These are phyloP conservation scores for Shiraia sp. DNA, from an alignment of 2,329 filamentous ascomycete genomes.

Conservation along the genomic window DNA sequence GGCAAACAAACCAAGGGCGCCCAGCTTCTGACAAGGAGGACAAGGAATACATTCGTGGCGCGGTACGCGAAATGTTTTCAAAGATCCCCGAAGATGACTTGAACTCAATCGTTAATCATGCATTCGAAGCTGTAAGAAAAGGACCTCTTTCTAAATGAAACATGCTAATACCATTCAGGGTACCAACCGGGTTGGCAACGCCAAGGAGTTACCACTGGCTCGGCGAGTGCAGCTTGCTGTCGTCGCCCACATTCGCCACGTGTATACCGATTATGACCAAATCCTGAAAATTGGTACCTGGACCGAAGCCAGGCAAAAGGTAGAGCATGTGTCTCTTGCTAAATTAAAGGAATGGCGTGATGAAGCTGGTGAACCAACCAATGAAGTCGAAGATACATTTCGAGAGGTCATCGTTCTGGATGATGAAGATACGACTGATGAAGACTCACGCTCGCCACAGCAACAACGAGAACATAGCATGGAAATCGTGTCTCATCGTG, in stretches of 20 bases:
- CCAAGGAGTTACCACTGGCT: conserved; percentile 56
- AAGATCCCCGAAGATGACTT: conserved; percentile 64
- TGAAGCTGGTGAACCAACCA: conserved; percentile 55
- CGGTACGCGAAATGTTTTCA: conserved; percentile 65
- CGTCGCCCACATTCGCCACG: conserved; percentile 64
- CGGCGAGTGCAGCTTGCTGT: conserved; percentile 65
- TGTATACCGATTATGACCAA: conserved; percentile 65
- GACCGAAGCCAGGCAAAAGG: conserved; percentile 57
- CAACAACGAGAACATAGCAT: conserved; percentile 36
- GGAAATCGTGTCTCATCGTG: conserved; percentile 39
- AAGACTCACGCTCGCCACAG: conserved; percentile 35
- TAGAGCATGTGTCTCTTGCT: conserved; percentile 59
- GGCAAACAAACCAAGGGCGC: conserved; percentile 27
- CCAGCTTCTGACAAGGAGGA: conserved; percentile 47
- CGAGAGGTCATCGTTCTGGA: conserved; percentile 67
- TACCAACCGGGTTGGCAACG: conserved; percentile 61
- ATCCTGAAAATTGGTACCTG: conserved; percentile 58
- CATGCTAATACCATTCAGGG: conserved; percentile 47
- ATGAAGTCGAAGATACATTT: conserved; percentile 64
- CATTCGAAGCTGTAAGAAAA: conserved; percentile 59
- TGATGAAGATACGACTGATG: conserved; percentile 58
- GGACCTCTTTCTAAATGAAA: neutral
- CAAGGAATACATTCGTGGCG: conserved; percentile 61
- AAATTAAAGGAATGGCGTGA: conserved; percentile 67
- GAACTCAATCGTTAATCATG: conserved; percentile 61